phyloP scores from a whole-genome alignment of 768 basidiomycete genomes.

The Russula compacta region DNA sequence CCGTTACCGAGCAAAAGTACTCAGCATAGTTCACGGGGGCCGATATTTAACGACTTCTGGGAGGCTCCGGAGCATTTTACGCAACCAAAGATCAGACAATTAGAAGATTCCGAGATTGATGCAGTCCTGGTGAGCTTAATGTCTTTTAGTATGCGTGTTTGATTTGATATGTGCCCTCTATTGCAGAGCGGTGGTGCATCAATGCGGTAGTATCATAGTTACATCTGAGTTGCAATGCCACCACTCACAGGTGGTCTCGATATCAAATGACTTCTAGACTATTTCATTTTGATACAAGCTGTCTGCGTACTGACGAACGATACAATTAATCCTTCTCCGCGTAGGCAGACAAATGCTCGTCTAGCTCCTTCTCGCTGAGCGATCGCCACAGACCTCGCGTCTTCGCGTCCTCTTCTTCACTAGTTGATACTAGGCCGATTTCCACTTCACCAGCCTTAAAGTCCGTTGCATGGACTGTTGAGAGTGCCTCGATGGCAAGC shows the following conservation, averaged over 20 bases:
- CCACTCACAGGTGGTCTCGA: neutral
- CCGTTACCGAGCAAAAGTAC: neutral
- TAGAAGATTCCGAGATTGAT: conserved; percentile 54
- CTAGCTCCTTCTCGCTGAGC: conserved; percentile 69
- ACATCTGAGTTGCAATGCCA: neutral
- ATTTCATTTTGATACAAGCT: neutral
- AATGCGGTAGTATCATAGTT: conserved; percentile 24
- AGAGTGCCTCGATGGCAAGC: conserved; percentile 94
- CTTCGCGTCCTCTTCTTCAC: conserved; percentile 64
- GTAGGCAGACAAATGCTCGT: conserved; percentile 72
- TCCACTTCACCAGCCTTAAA: conserved; percentile 95
- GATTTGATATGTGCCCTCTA: neutral
- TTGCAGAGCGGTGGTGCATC: conserved; percentile 64
- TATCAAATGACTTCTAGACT: neutral
- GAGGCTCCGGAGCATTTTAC: conserved; percentile 54
- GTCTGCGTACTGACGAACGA: neutral
- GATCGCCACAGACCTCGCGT: conserved; percentile 71
- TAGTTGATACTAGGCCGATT: conserved; percentile 82
- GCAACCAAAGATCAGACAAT: conserved; percentile 38
- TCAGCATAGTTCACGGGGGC: conserved; percentile 1
- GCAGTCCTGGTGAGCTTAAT: conserved; percentile 47
- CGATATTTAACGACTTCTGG: conserved; percentile 46
- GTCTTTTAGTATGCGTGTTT: neutral
- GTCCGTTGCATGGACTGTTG: conserved; percentile 89
- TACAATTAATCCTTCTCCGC: conserved; percentile 73